Evolutionary conservation across 164 flowering plant genomes (phyloP), one percentile per base, ranked within the genome.

Genomic region (Vitis labrusca): DNA sequence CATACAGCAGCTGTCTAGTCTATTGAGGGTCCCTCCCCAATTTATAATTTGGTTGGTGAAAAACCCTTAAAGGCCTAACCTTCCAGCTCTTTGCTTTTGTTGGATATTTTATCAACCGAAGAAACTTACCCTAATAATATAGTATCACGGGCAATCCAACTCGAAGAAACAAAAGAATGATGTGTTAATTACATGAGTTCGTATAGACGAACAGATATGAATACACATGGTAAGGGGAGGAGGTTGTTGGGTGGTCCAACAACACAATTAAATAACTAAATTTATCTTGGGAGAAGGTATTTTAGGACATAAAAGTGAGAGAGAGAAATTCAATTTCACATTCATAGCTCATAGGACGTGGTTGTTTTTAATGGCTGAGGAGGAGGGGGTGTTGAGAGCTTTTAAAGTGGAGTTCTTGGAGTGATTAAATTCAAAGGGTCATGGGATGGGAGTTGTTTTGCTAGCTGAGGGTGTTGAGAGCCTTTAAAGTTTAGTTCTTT

Each of bases 381-480:
- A 49, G 59, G 77, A 69, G 71, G 77, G 75, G 74, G 54, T 67
- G 77, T 73, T 74, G 77, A 64, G 64, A 49, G 73, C 64, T 62
- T 62, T 73, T 64, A 68, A 74, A 37, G 64, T 49, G 14, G 49
- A 59, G 51, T 58, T 37, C 29, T 59, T 67, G 64, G 63, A 68
- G 72, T 55, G 57, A 56, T 7, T 29, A 47, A 57, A 71, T 37
- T 55, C 49, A 73, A 70, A 69, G 72, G 13, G 54, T 73, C 71
- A 59, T 50, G 72, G 62, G 73, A 59, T 64, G 51, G 61, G 79
- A 66, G 64, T 17, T 62, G 59, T 50, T 69, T 73, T 61, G 48
- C 76, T 76, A 72, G 52, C 51, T 58, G 59, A 48, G 67, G 82
- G 78, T 76, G 85, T 81, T 83, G 85, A 81, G 80, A 72, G 84